phyloP scores from a whole-genome alignment of 2,329 filamentous ascomycete genomes.

The Botrytis squamosa region DNA sequence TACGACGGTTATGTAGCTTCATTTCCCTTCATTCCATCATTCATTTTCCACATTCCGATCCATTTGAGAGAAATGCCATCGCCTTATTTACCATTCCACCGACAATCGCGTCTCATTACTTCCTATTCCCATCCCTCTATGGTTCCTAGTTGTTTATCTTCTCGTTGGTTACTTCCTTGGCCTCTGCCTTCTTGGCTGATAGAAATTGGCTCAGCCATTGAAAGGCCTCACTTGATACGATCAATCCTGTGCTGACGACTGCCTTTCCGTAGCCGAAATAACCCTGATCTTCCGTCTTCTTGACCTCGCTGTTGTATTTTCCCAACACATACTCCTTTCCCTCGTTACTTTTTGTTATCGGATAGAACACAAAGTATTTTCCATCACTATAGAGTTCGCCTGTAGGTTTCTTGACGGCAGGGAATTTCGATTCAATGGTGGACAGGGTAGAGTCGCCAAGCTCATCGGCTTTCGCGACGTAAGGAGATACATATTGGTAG shows the following conservation, averaged over 20 bases:
- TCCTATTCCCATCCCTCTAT: background rate
- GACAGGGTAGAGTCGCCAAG: constrained; percentile 70
- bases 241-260: constrained; percentile 62
- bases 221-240: constrained; percentile 65
- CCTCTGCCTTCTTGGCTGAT: constrained; percentile 60
- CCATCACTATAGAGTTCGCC: constrained; percentile 66
- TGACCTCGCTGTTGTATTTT: constrained; percentile 58
- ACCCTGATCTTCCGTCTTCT: constrained; percentile 63
- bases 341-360: constrained; percentile 60
- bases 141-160: constrained; percentile 28
- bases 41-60: constrained; percentile 4
- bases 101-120: background rate
- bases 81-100: background rate
- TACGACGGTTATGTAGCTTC: background rate
- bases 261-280: constrained; percentile 70
- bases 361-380: constrained; percentile 59
- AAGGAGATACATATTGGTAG: constrained; percentile 79
- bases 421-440: constrained; percentile 69
- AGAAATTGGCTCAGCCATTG: constrained; percentile 60
- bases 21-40: constrained; percentile 4
- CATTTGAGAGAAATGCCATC: background rate
- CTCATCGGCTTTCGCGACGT: constrained; percentile 77
- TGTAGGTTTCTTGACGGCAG: constrained; percentile 73
- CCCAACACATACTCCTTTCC: constrained; percentile 60
- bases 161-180: constrained; percentile 55